Evolutionary conservation across 768 basidiomycete genomes (phyloP), one percentile per base, ranked within the genome.

Genomic region (Mycena venus): DNA sequence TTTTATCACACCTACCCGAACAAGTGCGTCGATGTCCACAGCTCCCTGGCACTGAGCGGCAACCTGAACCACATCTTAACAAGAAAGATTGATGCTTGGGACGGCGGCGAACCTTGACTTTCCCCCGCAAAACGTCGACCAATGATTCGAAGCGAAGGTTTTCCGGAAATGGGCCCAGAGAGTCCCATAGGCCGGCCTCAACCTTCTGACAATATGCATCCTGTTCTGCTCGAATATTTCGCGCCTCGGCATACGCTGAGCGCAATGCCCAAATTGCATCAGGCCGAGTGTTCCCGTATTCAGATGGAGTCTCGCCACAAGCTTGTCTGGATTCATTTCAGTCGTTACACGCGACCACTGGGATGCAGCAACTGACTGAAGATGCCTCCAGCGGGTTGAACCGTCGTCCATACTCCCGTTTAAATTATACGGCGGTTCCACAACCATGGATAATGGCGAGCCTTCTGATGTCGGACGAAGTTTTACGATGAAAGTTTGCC

Each of bases 401-500:
- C 88, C 85, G 1, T 80, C 85, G 1, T 80, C 78, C 11, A 80
- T 77, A 34, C 84, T 91, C 66, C 85, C 85, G 63, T 90, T 83
- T 75, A 97, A 85, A 17, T 85, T 86, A 79, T 90, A 90, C 1
- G 95, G 96, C 47, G 96, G 94, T 56, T 98, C 96, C 42, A 98
- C 85, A 14, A 96, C 80, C 94, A 96, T 96, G 9, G 94, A 94
- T 5, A 90, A 88, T 2, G 95, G 89, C 0, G 95, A 93, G 27
- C 92, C 90, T 74, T 95, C 94, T 44, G 86, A 81, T 2, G 96
- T 96, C 79, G 90, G 91, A 23, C 97, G 90, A 29, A 96, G 86
- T 82, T 98, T 98, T 78, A 97, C 88, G 79, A 95, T 88, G 79
- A 96, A 96, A 0, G 96, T 94, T 80, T 97, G 95, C 6, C 96